Conservation (phyloP, 306 rosid genomes). For the Trifolium subterraneum region DNA sequence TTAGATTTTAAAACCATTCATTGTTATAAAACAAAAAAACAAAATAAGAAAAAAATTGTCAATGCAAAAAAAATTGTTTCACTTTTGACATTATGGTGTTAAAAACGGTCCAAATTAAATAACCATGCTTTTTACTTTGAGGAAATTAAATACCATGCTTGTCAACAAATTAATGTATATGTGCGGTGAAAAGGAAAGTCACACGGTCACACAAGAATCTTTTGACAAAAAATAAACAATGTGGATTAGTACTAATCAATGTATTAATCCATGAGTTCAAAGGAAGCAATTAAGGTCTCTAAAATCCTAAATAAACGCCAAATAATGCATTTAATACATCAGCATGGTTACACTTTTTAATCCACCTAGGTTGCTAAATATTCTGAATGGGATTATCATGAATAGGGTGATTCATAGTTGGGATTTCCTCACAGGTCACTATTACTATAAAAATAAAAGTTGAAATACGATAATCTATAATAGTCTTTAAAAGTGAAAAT, state of each 20-base stretch:
- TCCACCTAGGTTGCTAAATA: background rate
- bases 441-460: too few relatives aligned
- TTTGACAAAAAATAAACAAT: constrained; percentile 27
- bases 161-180: background rate
- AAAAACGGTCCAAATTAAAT: constrained; percentile 24
- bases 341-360: constrained; percentile 15
- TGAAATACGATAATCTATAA: too few relatives aligned
- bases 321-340: constrained; percentile 15
- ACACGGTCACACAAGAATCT: constrained; percentile 15
- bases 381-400: background rate
- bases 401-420: background rate
- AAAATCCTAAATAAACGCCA: constrained; percentile 37
- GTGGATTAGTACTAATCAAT: constrained; percentile 15
- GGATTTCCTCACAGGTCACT: too few relatives aligned
- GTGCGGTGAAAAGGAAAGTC: constrained; percentile 27
- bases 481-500: too few relatives aligned
- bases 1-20: background rate
- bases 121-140: background rate
- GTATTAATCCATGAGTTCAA: constrained; percentile 11
- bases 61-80: background rate
- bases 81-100: constrained; percentile 8
- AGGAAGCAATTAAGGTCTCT: constrained; percentile 19
- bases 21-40: background rate
- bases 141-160: constrained; percentile 31
- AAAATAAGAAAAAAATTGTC: background rate